Evolutionary conservation across 148 eudicot genomes (phyloP).

Genomic region (Cornus florida): DNA sequence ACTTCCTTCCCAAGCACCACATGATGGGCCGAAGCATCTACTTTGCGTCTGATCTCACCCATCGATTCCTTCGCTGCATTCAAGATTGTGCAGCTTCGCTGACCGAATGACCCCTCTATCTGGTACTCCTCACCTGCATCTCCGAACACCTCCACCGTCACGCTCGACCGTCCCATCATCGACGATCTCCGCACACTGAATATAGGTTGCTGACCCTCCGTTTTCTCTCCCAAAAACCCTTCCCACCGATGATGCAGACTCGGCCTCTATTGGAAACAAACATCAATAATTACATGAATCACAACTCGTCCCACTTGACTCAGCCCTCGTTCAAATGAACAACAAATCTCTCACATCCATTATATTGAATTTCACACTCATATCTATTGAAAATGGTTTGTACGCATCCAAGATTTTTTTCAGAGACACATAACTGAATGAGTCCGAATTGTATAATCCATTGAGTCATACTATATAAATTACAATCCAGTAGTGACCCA

Average conservation of each 20-base stretch:
- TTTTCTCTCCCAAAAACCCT: conserved; percentile 60
- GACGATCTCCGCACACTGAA: conserved; percentile 74
- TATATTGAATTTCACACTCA: too few species aligned
- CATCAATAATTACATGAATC: too few species aligned
- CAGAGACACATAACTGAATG: too few species aligned
- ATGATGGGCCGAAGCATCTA: conserved; percentile 53
- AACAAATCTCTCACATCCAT: too few species aligned
- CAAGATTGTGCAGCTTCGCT: conserved; percentile 56
- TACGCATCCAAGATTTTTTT: too few species aligned
- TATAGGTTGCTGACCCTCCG: conserved; percentile 53
- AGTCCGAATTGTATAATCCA: too few species aligned
- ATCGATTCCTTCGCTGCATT: conserved; percentile 41
- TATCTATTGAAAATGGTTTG: too few species aligned
- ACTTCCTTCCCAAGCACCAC: conserved; percentile 64
- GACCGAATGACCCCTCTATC: conserved; percentile 58
- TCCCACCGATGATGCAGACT: conserved; percentile 84
- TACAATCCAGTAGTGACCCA: too few species aligned
- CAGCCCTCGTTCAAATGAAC: too few species aligned
- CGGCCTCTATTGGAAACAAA: conserved; percentile 42
- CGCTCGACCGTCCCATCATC: conserved; percentile 63
- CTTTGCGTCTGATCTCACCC: conserved; percentile 71
- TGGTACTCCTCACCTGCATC: conserved; percentile 49
- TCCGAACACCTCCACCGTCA: conserved; percentile 57
- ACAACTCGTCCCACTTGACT: too few species aligned
- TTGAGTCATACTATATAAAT: too few species aligned